A percentile compares a stretch with the other conserved stretches of the same genome.
These are phyloP conservation scores for Neostapfia colusana DNA, from an alignment of 176 grass and related monocot genomes.

Conservation along the genomic window DNA sequence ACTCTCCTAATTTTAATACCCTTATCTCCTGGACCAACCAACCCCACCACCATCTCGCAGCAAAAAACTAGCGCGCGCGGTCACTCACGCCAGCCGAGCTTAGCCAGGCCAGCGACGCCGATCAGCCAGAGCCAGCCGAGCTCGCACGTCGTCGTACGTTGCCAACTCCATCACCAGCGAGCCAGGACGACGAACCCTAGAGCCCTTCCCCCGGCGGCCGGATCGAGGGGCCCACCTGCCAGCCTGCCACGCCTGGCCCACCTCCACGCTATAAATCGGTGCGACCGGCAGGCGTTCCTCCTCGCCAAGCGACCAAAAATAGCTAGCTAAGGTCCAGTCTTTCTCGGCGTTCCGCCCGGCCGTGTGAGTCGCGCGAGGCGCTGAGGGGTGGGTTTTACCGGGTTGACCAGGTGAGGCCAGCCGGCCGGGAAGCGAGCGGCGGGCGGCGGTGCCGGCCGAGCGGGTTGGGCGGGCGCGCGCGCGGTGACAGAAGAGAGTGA, in stretches of 20 bases:
- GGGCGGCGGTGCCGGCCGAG: conserved; percentile 2
- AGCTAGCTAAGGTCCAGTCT: background rate
- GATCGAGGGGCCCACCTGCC: background rate
- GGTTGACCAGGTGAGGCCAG: background rate
- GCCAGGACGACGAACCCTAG: conserved; percentile 14
- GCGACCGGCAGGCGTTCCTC: background rate
- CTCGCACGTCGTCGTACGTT: conserved; percentile 3
- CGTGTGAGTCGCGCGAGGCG: background rate
- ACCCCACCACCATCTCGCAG: conserved; percentile 22
- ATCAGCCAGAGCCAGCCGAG: too few species aligned
- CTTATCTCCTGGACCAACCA: conserved; percentile 39
- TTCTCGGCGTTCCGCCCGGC: background rate
- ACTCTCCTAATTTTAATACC: conserved; percentile 46
- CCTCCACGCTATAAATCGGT: conserved; percentile 41
- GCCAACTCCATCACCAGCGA: background rate
- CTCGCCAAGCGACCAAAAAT: background rate
- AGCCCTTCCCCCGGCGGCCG: background rate
- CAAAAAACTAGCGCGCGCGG: background rate
- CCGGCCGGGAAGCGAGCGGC: background rate
- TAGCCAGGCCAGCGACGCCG: background rate
- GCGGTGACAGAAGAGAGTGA: conserved; percentile 79
- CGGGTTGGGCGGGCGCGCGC: conserved; percentile 31
- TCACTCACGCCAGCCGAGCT: background rate
- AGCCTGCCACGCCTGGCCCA: conserved; percentile 15
- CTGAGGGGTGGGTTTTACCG: background rate